Conservation (phyloP, 2,329 filamentous ascomycete species). For the Gnomoniopsis sp. region DNA sequence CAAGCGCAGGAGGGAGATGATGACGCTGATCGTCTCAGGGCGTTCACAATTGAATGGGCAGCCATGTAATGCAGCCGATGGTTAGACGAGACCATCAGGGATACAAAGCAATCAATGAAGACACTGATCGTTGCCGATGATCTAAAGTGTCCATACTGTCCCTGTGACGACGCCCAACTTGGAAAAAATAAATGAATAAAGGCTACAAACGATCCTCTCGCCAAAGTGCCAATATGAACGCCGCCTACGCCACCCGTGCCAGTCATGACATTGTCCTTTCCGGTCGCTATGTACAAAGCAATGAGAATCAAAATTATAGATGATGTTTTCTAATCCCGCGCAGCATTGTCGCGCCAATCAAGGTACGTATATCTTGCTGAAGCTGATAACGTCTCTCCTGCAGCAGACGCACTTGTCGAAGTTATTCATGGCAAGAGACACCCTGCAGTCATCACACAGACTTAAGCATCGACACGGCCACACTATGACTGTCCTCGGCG, state of each 20-base stretch:
- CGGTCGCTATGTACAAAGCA: conserved; percentile 9
- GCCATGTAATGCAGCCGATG: conserved; percentile 60
- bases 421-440: conserved; percentile 93
- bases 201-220: background rate
- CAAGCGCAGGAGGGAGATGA: conserved; percentile 24
- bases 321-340: background rate
- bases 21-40: conserved; percentile 49
- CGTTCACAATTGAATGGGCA: conserved; percentile 91
- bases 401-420: conserved; percentile 97
- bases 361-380: conserved; percentile 88
- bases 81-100: conserved; percentile 3
- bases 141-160: background rate
- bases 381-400: conserved; percentile 80
- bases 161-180: background rate
- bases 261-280: conserved; percentile 2
- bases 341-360: too few species aligned
- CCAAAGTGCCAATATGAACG: background rate
- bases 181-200: background rate
- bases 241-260: conserved; percentile 12
- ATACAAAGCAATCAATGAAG: background rate
- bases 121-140: background rate
- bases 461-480: conserved; percentile 97
- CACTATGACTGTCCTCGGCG: conserved; percentile 83
- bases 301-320: background rate
- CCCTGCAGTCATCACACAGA: conserved; percentile 90